Percentiles rank a stretch among this genome's conserved stretches.
Conservation (phyloP, 139 green algal species). For the Chlorella sp. region DNA sequence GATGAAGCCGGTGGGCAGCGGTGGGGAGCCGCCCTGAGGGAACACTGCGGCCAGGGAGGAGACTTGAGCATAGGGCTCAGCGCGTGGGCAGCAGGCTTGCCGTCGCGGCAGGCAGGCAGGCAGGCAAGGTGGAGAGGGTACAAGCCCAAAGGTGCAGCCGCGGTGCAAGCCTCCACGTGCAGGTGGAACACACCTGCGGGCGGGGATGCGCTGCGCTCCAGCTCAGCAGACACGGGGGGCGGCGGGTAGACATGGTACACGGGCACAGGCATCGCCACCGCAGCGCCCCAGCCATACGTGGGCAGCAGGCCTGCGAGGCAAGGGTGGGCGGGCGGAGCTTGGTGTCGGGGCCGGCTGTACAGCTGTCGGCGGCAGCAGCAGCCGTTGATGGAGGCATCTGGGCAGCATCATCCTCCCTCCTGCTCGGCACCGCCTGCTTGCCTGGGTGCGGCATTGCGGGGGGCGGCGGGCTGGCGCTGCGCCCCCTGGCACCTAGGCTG, state of each 20-base stretch:
- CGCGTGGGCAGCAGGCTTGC: too few relatives aligned
- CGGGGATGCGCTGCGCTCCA: constrained; percentile 23
- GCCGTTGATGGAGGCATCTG: too few relatives aligned
- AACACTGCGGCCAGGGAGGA: constrained; percentile 23
- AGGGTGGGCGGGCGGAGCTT: background rate
- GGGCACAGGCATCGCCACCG: background rate
- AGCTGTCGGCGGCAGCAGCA: too few relatives aligned
- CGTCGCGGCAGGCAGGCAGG: too few relatives aligned
- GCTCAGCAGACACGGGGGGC: background rate
- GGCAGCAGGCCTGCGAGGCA: constrained; percentile 18
- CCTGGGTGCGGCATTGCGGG: constrained; percentile 16
- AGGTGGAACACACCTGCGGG: constrained; percentile 7
- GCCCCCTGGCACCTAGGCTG: constrained; percentile 7
- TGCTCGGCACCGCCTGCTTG: too few relatives aligned
- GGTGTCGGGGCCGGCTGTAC: too few relatives aligned
- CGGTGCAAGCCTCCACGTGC: background rate
- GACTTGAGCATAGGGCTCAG: too few relatives aligned
- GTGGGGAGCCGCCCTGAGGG: constrained; percentile 44
- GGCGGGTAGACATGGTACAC: constrained; percentile 17
- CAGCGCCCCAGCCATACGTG: constrained; percentile 12
- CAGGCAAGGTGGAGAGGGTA: background rate
- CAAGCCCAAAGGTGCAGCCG: background rate
- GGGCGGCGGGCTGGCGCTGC: background rate
- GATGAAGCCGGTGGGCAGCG: constrained; percentile 52
- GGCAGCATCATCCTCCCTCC: too few relatives aligned